Percentiles rank a stretch among this genome's conserved stretches.
Conservation (phyloP, 1,284 basidiomycete species). For the Cryptococcus floricola region DNA sequence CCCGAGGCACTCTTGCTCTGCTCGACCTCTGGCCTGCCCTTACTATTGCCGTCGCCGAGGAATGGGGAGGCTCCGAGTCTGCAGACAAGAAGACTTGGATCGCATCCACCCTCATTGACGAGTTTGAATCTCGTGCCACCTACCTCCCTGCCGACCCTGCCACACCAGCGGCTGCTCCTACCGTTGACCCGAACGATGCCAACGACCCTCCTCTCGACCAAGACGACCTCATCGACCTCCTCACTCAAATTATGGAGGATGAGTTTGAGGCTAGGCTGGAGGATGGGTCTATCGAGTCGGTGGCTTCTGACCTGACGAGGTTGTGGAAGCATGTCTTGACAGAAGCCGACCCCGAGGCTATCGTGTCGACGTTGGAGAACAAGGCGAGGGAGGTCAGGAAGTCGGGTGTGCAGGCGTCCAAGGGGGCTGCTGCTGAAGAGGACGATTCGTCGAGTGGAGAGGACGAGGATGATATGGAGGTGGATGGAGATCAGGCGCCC, state of each 20-base stretch:
- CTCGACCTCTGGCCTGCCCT: conserved; percentile 77
- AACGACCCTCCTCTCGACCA: conserved; percentile 59
- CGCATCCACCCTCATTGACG: conserved; percentile 73
- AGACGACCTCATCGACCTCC: conserved; percentile 69
- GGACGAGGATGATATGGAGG: conserved; percentile 55
- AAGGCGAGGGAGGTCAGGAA: conserved; percentile 55
- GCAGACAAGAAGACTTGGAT: conserved; percentile 74
- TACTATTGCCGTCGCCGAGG: conserved; percentile 71
- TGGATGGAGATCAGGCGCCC: conserved; percentile 55
- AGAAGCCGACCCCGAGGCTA: conserved; percentile 53
- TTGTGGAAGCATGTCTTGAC: conserved; percentile 56
- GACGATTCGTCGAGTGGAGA: conserved; percentile 52
- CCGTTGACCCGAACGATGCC: conserved; percentile 23
- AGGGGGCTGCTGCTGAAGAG: conserved; percentile 25
- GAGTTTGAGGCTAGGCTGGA: conserved; percentile 79
- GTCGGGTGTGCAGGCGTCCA: conserved; percentile 25
- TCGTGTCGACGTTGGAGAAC: conserved; percentile 61
- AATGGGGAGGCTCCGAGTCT: conserved; percentile 73
- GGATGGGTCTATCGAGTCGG: conserved; percentile 67
- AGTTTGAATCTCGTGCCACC: conserved; percentile 60
- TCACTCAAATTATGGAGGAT: conserved; percentile 69
- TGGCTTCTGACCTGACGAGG: conserved; percentile 65
- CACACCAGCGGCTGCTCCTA: conserved; percentile 8
- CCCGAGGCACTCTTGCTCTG: conserved; percentile 73
- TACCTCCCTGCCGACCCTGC: conserved; percentile 13